A percentile compares a stretch with the other conserved stretches of the same genome.
Conservation (phyloP, 2,329 filamentous ascomycete genomes). For the Fusarium haematococcum region DNA sequence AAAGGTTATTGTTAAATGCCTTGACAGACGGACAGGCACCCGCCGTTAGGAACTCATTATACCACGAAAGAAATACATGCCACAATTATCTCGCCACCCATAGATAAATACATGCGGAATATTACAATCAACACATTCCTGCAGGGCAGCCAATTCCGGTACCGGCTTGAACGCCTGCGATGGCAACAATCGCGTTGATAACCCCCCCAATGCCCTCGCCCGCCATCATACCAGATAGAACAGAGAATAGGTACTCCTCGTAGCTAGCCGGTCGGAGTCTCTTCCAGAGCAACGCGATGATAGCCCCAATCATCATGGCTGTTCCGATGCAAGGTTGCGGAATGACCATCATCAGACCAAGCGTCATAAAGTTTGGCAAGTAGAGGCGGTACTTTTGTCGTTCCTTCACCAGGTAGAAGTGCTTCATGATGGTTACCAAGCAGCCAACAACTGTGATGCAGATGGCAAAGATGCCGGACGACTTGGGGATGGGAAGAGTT, state of each 20-base stretch:
- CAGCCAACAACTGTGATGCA: not conserved
- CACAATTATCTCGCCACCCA: not conserved
- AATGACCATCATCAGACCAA: not conserved
- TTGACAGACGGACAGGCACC: not conserved
- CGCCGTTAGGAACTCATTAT: not conserved
- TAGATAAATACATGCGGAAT: not conserved
- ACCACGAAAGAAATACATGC: not conserved
- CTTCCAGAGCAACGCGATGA: not conserved
- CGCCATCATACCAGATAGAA: not conserved
- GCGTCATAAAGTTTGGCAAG: not conserved
- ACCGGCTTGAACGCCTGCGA: not conserved
- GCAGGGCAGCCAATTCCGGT: not conserved
- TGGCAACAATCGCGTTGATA: not conserved
- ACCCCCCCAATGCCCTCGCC: not conserved
- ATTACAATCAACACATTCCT: not conserved
- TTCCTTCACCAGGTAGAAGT: not conserved
- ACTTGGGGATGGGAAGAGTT: not conserved
- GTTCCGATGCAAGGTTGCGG: not conserved
- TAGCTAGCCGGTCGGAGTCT: not conserved
- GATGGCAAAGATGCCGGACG: not conserved
- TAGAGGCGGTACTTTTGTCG: not conserved
- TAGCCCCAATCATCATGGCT: not conserved
- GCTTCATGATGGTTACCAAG: not conserved
- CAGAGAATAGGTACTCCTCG: not conserved
- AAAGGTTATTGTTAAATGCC: not conserved